phyloP scores from a whole-genome alignment of 257 asterid species.

The Avicennia marina region DNA sequence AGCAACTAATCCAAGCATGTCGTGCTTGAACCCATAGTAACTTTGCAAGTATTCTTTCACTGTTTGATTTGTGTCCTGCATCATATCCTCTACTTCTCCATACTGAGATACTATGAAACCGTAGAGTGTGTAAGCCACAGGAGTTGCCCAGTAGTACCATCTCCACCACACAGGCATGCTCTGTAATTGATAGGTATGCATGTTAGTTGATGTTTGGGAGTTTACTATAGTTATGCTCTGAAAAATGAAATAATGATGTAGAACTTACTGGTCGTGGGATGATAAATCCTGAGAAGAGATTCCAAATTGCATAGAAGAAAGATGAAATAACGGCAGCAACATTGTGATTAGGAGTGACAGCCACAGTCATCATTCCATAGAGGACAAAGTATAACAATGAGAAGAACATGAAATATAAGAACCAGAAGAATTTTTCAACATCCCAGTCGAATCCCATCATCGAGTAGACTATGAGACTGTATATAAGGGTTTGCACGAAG shows the following conservation, averaged over 20 bases:
- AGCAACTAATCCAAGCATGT: slow-evolving; percentile 30
- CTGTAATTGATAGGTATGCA: slow-evolving; percentile 39
- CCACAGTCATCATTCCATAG: slow-evolving; percentile 64
- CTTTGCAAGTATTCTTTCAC: slow-evolving; percentile 27
- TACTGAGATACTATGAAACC: slow-evolving; percentile 57
- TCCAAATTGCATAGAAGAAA: slow-evolving; percentile 53
- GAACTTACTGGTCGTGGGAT: slow-evolving; percentile 59
- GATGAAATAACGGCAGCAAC: slow-evolving; percentile 44
- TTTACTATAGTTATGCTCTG: neutral
- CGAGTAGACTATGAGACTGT: slow-evolving; percentile 43
- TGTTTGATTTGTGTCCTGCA: neutral
- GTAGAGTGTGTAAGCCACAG: slow-evolving; percentile 66
- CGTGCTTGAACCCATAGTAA: slow-evolving; percentile 31
- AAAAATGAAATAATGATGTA: neutral
- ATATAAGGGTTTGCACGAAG: slow-evolving; percentile 40
- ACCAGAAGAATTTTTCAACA: slow-evolving; percentile 48
- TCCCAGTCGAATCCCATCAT: slow-evolving; percentile 54
- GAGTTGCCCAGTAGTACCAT: slow-evolving; percentile 75
- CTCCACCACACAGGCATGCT: slow-evolving; percentile 74
- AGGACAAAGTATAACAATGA: slow-evolving; percentile 52
- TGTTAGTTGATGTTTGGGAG: neutral
- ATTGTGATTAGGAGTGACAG: slow-evolving; percentile 50
- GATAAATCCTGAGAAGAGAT: slow-evolving; percentile 59
- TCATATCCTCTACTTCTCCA: slow-evolving; percentile 35
- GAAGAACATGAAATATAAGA: slow-evolving; percentile 46